phyloP scores from a whole-genome alignment of 2,329 filamentous ascomycete species.

The Huntiella omanensis region DNA sequence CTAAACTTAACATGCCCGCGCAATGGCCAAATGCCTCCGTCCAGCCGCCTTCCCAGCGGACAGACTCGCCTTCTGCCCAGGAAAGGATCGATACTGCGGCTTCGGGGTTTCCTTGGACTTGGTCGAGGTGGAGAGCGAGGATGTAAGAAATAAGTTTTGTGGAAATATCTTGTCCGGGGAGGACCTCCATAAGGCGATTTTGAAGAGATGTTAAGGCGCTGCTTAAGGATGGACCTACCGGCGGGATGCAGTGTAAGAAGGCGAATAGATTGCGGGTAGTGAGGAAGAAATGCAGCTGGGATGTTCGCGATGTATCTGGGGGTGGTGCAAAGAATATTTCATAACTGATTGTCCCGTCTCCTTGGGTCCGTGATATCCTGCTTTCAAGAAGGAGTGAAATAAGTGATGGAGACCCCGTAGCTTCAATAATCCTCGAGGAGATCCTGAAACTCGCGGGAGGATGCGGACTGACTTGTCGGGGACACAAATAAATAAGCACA shows the following conservation, averaged over 20 bases:
- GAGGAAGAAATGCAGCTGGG: slow-evolving; percentile 38
- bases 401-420: slow-evolving; percentile 34
- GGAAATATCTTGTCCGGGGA: slow-evolving; percentile 35
- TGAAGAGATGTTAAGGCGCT: slow-evolving; percentile 46
- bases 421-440: slow-evolving; percentile 39
- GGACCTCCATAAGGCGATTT: slow-evolving; percentile 38
- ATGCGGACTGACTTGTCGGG: slow-evolving; percentile 24
- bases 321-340: slow-evolving; percentile 46
- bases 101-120: slow-evolving; percentile 41
- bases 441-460: slow-evolving; percentile 36
- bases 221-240: slow-evolving; percentile 44
- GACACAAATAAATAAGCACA: slow-evolving; percentile 36
- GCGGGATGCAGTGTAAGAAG: slow-evolving; percentile 40
- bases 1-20: slow-evolving; percentile 33
- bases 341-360: slow-evolving; percentile 33
- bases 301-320: slow-evolving; percentile 25
- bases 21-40: slow-evolving; percentile 48
- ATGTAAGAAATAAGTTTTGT: slow-evolving; percentile 44
- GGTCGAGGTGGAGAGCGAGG: slow-evolving; percentile 38
- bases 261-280: slow-evolving; percentile 54
- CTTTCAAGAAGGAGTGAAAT: slow-evolving; percentile 24
- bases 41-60: slow-evolving; percentile 49
- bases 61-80: slow-evolving; percentile 43
- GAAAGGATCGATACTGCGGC: slow-evolving; percentile 42
- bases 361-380: too few species aligned